Evolutionary conservation across 192 early-diverging fungal species (phyloP).

Genomic region (Pecoramyces ruminantium): DNA sequence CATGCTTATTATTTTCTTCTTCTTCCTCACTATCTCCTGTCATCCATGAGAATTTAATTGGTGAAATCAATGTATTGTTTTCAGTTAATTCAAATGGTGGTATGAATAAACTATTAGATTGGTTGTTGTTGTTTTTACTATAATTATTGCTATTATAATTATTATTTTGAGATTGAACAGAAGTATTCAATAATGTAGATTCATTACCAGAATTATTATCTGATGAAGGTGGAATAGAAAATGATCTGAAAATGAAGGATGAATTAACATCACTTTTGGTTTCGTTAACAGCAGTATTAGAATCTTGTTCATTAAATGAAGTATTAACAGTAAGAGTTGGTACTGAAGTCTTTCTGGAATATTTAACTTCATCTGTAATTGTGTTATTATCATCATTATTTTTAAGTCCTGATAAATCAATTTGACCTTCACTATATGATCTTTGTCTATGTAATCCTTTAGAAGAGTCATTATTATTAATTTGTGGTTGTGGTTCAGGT

Average conservation of each 20-base stretch:
- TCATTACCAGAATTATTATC: background rate
- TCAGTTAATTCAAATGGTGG: background rate
- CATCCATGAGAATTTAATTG: background rate
- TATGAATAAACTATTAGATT: background rate
- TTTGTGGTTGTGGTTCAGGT: background rate
- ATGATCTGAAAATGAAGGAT: background rate
- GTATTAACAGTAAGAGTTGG: background rate
- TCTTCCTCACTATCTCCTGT: background rate
- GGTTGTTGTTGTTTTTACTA: too few relatives aligned
- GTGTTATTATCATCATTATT: background rate
- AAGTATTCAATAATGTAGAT: background rate
- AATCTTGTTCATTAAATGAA: background rate
- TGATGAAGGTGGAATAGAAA: background rate
- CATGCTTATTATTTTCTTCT: background rate
- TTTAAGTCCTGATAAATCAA: background rate
- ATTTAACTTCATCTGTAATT: background rate
- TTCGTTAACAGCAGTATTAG: background rate
- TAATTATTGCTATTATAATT: background rate
- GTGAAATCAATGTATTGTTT: background rate
- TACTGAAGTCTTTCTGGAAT: background rate
- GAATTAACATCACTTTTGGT: background rate
- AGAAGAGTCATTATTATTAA: background rate
- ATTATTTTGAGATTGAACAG: background rate
- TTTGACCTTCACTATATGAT: background rate
- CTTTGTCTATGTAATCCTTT: background rate